These are phyloP conservation scores for Diplodia intermedia DNA, from an alignment of 2,329 filamentous ascomycete species.

Conservation along the genomic window DNA sequence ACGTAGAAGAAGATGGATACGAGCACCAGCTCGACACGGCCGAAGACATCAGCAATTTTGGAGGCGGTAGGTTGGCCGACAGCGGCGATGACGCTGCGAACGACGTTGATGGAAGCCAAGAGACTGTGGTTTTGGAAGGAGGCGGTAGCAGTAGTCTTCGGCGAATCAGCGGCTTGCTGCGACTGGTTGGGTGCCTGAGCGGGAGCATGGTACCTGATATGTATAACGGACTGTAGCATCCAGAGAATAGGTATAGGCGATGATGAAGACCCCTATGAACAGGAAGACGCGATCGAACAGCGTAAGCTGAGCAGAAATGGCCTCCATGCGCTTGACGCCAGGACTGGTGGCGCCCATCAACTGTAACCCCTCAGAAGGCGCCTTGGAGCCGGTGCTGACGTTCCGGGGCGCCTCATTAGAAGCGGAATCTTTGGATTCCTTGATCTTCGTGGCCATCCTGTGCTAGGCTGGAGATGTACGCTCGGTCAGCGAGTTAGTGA, in stretches of 20 bases:
- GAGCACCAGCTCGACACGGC: constrained; percentile 64
- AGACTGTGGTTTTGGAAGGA: constrained; percentile 62
- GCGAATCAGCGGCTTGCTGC: constrained; percentile 8
- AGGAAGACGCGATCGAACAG: constrained; percentile 61
- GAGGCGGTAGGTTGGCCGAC: constrained; percentile 65
- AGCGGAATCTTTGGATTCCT: constrained; percentile 3
- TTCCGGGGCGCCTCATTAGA: neutral
- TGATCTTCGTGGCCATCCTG: constrained; percentile 16
- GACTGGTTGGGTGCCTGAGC: neutral
- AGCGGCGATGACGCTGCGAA: constrained; percentile 66
- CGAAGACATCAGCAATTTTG: constrained; percentile 68
- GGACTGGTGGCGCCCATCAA: constrained; percentile 50
- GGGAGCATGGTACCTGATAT: constrained; percentile 52
- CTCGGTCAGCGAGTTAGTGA: neutral
- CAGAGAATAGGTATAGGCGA: constrained; percentile 69
- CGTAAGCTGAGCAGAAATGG: constrained; percentile 61
- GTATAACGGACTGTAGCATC: constrained; percentile 64
- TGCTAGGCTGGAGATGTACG: neutral
- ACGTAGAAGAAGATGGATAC: constrained; percentile 65
- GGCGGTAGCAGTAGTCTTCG: constrained; percentile 61
- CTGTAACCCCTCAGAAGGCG: constrained; percentile 30
- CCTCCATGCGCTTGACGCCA: constrained; percentile 67
- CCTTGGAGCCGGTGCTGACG: constrained; percentile 18
- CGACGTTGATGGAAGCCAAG: constrained; percentile 64
- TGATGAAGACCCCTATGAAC: constrained; percentile 67